Evolutionary conservation across 2,329 filamentous ascomycete genomes (phyloP).

Genomic region (Ambrosiella xylebori): DNA sequence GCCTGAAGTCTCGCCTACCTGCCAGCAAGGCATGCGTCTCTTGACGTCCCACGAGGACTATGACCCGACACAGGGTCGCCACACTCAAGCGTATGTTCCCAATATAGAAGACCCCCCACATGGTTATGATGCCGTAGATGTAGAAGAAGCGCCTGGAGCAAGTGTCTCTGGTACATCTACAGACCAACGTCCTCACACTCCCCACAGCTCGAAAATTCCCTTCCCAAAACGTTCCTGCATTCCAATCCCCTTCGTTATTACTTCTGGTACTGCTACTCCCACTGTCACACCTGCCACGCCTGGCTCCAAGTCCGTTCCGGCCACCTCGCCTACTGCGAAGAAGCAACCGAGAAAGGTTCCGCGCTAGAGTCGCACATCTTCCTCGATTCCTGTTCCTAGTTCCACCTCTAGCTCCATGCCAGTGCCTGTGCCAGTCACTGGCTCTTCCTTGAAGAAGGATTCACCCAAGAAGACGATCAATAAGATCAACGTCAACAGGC

Average conservation of each 20-base stretch:
- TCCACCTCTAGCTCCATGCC: neutral
- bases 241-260: neutral
- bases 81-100: conserved; percentile 33
- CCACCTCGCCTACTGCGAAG: neutral
- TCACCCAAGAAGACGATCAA: neutral
- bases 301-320: neutral
- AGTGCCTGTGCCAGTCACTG: neutral
- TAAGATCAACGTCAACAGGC: neutral
- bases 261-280: neutral
- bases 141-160: neutral
- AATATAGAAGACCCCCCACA: neutral
- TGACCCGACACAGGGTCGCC: conserved; percentile 20
- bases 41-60: conserved; percentile 44
- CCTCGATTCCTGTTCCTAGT: neutral
- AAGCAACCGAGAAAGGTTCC: neutral
- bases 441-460: neutral
- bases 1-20: conserved; percentile 25
- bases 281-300: neutral
- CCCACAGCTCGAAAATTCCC: neutral
- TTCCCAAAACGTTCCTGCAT: neutral
- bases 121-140: neutral
- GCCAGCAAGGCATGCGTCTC: conserved; percentile 38
- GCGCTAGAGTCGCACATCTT: neutral
- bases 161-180: neutral
- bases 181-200: neutral